Evolutionary conservation across 352 stramenopile species (phyloP), one percentile per base, ranked within the genome.

Genomic region (Pythium insidiosum): DNA sequence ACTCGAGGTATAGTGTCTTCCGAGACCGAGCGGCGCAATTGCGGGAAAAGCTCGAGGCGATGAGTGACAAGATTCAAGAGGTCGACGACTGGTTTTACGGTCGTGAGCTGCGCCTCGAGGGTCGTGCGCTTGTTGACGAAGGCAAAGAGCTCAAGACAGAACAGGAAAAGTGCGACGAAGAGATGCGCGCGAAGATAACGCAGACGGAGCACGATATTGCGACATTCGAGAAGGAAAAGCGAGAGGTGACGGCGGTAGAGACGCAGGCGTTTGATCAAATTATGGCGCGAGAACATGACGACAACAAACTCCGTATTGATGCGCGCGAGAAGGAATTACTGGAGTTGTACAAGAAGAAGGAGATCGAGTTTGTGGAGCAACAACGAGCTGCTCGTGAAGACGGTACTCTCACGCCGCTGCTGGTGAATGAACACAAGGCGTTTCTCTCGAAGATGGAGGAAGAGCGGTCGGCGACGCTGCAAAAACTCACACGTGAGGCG

Each of bases 81-180:
- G 83, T 92, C n/a, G 88, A 97, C 42, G 87, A 97, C 63, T 97
- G 90, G 87, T 97, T 94, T 60, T 97, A 84, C 43, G 78, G 81
- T 1, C 80, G 78, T 6, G 90, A 95, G 41, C 52, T 97, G 43
- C 76, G 84, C 5, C 41, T 96, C 37, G 82, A 91, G 42, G 88
- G 84, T 12, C 44, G 74, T n/a, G 58, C 56, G 24, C 45, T 95
- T 1, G 47, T 69, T 38, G 65, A 79, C 2, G 73, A 89, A 30
- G 83, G 68, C 1, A 54, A 50, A 2, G 65, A 73, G 38, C 63
- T 91, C 2, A 47, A 63, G 4, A 55, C 73, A 36, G 76, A 88
- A 45, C 73, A 88, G 52, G 47, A 52, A 18, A 60, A 57, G 6
- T 51, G 90, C 12, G 82, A 97, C 45, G 81, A 88, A 15, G 82